Base-by-base conservation (phyloP, 2,329 filamentous ascomycete genomes). In the Paraphoma sp. region DNA sequence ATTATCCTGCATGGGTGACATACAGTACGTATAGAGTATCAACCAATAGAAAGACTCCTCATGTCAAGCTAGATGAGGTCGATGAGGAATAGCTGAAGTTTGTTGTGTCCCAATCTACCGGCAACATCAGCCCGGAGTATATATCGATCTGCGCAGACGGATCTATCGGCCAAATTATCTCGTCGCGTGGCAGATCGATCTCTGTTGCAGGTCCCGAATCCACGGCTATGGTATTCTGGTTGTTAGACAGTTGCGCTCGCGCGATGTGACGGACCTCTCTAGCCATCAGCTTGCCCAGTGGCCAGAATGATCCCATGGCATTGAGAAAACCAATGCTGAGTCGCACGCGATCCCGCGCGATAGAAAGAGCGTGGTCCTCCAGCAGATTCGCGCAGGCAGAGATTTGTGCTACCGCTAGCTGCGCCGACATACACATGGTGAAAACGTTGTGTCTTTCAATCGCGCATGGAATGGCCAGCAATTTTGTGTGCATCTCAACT, bases 291-390 rank as follows among this genome's bases (percentile, higher is more conserved):
- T 82, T 84, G 1, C 89, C 89, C 14, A 92, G 86, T 46, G 85
- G 84, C 91, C 91, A 95, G 8, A 90, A 85, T 6, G 80, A 78
- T 18, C 86, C 87, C 14, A 93, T 80, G 18, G 86, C 65, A 64
- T 87, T 88, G 43, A 95, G 82, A 1, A 88, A 89, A 7, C 89
- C 91, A 57, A 90, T 92, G 61, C 91, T 93, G 16, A 96, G 84
- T 1, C 89, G 86, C 48, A 96, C 88, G 67, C 87, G 89, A 76
- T 92, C 90, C 51, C 87, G 87, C 53, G 88, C 82, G 67, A 86
- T 87, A 54, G 87, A 86, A 63, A 87, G 84, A 62, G 86, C 83
- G 64, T 86, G 83, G 55, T 83, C 80, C 62, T 72, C 72, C 12
- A 65, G 72, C 31, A 72, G 70, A 57, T 64, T 78, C 56, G 79